Conservation (phyloP, 805 yeast species). For the Wickerhamiella kazuoi region DNA sequence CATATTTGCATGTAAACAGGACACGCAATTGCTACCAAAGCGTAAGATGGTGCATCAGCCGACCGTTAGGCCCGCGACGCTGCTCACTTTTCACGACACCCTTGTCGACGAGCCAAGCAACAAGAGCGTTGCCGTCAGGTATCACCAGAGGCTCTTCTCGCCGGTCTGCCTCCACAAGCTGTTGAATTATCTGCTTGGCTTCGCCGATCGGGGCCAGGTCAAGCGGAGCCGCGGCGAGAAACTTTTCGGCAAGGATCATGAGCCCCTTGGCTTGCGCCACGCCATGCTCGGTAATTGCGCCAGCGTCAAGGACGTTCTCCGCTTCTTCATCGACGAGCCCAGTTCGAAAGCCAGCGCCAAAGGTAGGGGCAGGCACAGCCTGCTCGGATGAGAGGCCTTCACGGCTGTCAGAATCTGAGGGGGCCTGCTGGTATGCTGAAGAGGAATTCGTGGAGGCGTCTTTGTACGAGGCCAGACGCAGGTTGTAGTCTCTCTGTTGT, state of each 20-base stretch:
- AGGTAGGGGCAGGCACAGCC: too few relatives aligned
- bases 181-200: background rate
- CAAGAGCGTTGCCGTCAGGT: background rate
- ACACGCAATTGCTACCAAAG: background rate
- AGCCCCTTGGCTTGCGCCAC: background rate
- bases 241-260: background rate
- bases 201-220: slow-evolving; percentile 1
- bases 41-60: background rate
- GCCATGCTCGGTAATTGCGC: background rate
- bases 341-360: background rate
- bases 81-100: background rate
- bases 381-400: background rate
- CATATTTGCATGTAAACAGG: too few relatives aligned
- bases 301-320: background rate
- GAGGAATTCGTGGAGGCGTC: background rate
- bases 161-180: background rate
- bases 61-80: background rate
- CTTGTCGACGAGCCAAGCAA: background rate
- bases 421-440: background rate
- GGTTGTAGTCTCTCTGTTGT: background rate
- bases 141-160: background rate
- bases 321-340: background rate
- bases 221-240: background rate
- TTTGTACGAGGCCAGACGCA: background rate
- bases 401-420: background rate